phyloP scores from a whole-genome alignment of 345 rosid genomes.

The Populus pruinosa region DNA sequence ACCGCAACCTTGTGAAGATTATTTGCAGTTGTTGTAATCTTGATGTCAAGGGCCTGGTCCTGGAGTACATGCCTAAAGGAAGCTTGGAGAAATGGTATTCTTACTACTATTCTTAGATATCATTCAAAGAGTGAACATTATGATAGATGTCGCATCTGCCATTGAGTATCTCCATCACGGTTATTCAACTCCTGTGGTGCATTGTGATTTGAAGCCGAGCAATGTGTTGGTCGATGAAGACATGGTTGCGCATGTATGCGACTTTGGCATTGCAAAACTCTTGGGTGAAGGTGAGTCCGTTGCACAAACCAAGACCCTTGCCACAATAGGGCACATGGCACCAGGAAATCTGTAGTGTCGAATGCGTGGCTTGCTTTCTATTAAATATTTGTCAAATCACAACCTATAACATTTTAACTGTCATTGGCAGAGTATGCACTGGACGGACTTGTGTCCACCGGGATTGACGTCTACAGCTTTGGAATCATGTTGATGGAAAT shows the following conservation, averaged over 20 bases:
- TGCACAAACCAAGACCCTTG: not conserved
- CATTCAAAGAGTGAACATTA: not conserved
- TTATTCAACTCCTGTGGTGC: not conserved
- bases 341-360: not conserved
- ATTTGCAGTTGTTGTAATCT: not conserved
- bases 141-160: constrained; percentile 1
- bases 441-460: not conserved
- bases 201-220: constrained; percentile 2
- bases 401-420: not conserved
- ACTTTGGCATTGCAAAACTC: not conserved
- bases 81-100: not conserved
- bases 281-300: not conserved
- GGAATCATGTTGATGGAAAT: not conserved
- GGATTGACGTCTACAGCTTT: not conserved
- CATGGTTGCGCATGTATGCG: not conserved
- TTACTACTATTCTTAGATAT: not conserved
- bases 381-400: not conserved
- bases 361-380: not conserved
- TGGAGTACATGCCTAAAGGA: constrained; percentile 8
- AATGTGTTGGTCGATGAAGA: constrained; percentile 2
- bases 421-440: not conserved
- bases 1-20: constrained; percentile 12
- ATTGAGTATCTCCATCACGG: constrained; percentile 10
- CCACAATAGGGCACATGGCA: not conserved
- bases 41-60: not conserved